Conservation (phyloP, 1,139 yeast genomes). For the Suhomyces bolitotheri region DNA sequence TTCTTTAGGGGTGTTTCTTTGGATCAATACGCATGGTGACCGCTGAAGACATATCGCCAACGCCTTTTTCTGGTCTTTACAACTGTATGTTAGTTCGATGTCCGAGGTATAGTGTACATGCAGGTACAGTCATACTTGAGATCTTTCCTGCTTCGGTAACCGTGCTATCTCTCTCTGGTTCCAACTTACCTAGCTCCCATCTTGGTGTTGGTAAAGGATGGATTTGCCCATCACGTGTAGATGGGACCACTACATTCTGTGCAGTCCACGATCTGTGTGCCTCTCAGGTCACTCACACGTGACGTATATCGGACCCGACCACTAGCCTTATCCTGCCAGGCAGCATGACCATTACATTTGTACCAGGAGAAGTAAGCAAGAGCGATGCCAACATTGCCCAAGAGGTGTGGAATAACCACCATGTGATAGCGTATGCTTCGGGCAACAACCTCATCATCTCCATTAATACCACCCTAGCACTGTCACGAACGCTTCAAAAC, state of each 20-base stretch:
- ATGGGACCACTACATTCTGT: neutral
- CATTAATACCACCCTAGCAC: constrained; percentile 17
- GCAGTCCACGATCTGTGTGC: neutral
- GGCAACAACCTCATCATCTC: constrained; percentile 79
- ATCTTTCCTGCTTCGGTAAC: no score
- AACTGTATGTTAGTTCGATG: constrained; percentile 48
- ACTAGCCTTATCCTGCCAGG: neutral
- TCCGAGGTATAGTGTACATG: no score
- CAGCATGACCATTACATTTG: constrained; percentile 63
- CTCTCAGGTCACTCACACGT: neutral
- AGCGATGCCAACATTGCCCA: constrained; percentile 58
- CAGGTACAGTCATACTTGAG: no score
- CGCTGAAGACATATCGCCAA: constrained; percentile 93
- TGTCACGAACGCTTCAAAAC: constrained; percentile 2
- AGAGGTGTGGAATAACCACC: constrained; percentile 65
- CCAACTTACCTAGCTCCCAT: constrained; percentile 39
- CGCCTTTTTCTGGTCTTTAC: constrained; percentile 89
- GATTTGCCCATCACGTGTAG: constrained; percentile 55
- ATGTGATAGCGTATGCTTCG: constrained; percentile 75
- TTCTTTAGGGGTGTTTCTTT: constrained; percentile 85
- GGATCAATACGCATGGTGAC: constrained; percentile 92
- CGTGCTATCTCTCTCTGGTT: neutral
- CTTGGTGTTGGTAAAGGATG: neutral
- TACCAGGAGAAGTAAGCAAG: constrained; percentile 83
- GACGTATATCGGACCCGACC: neutral